phyloP scores from a whole-genome alignment of 495 filamentous ascomycete genomes.

The Daldinia bambusicola region DNA sequence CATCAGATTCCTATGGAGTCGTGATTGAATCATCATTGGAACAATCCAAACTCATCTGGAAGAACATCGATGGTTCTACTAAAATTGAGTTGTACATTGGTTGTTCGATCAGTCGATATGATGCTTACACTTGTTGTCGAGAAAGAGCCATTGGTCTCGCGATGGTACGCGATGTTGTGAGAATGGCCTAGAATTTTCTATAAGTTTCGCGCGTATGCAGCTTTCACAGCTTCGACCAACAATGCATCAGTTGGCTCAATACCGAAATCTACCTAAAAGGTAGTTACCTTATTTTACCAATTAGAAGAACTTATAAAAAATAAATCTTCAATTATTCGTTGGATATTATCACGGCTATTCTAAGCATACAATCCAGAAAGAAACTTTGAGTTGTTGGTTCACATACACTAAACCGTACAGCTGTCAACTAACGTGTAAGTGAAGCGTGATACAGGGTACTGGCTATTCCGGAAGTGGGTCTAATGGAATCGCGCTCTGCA shows the following conservation, averaged over 20 bases:
- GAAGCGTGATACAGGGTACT: constrained; percentile 2
- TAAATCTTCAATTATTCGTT: constrained; percentile 11
- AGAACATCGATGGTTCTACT: constrained; percentile 36
- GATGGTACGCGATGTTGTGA: constrained; percentile 39
- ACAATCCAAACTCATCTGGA: constrained; percentile 32
- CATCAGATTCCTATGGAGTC: constrained; percentile 28
- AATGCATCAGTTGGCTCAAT: constrained; percentile 5
- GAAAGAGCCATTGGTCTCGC: constrained; percentile 21
- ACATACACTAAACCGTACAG: no score
- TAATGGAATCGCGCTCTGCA: no score
- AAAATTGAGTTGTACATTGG: constrained; percentile 13
- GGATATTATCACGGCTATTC: constrained; percentile 4
- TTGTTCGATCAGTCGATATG: constrained; percentile 5
- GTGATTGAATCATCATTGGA: constrained; percentile 34
- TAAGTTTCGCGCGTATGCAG: background rate
- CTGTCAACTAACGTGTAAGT: background rate
- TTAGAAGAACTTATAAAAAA: background rate
- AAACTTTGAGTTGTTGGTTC: constrained; percentile 6
- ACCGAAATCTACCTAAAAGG: background rate
- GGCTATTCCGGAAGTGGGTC: background rate
- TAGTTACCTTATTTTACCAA: background rate
- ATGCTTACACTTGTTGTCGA: constrained; percentile 21
- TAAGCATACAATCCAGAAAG: constrained; percentile 7
- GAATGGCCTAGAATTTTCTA: constrained; percentile 46
- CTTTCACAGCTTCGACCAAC: background rate